Base-by-base conservation (phyloP, 192 early-diverging fungal species). In the Backusella australiensis region DNA sequence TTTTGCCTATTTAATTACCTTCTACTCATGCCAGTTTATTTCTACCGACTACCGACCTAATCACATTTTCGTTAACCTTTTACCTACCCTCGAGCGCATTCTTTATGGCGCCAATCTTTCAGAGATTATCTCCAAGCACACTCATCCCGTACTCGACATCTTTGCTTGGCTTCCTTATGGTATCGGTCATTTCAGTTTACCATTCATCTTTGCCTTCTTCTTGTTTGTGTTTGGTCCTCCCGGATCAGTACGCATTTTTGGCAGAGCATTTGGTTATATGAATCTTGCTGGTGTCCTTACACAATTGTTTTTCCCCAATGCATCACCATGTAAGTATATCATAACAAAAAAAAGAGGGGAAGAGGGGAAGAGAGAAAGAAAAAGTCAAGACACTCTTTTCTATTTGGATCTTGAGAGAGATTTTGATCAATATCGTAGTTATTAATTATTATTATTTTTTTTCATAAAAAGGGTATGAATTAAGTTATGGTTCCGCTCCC, bases 91-190 rank as follows among this genome's bases (percentile, higher is more conserved):
- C 23, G 91, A 92, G 74, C 86, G 85, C 67, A 88, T 91, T 53
- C 78, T 92, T 17, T 92, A 91, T 52, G 90, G 88, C 36, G 90
- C 85, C 75, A 87, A 86, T 70, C 84, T 92, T 39, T 86, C 87
- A 5, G 87, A 89, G 46, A 76, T 91, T 11, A 85, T 90, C 32
- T 83, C 87, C 4, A 75, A 74, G 29, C 76, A 85, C 15, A 83
- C 87, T 0, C 83, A 85, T 1, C 74, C 85, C 23, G 56, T 86
- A 8, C 79, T 84, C 34, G 92, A 93, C 80, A 71, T 92, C 7
- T 73, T 91, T 38, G 88, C 89, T 12, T 93, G 91, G 85, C 67
- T 93, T 46, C 91, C 90, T 14, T 92, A 93, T 72, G 92, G 92
- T 32, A 82, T 93, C 17, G 32, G 90, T 26, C 91, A 93, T 75